phyloP scores from a whole-genome alignment of 225 moss, liverwort and hornwort species.

The Marchantia polymorpha region DNA sequence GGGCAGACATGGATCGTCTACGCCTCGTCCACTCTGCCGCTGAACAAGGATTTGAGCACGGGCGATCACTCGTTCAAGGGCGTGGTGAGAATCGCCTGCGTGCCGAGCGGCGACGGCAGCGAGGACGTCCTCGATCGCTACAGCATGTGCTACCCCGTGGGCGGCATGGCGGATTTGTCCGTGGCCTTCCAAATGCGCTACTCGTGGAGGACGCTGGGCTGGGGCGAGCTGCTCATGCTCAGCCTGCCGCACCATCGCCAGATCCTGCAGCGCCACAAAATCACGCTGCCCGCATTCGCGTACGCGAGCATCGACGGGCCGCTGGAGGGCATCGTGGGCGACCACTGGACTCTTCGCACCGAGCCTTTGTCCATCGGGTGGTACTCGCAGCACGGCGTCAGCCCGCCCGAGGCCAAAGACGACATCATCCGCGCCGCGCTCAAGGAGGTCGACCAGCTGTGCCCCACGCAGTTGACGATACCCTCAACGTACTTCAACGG shows the following conservation, averaged over 20 bases:
- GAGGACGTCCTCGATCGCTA: slow-evolving; percentile 69
- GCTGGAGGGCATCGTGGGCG: slow-evolving; percentile 72
- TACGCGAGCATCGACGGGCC: slow-evolving; percentile 72
- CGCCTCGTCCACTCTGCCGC: slow-evolving; percentile 52
- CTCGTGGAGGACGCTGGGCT: slow-evolving; percentile 63
- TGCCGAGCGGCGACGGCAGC: slow-evolving; percentile 44
- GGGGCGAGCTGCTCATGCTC: slow-evolving; percentile 85
- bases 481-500: slow-evolving; percentile 85
- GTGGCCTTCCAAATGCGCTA: slow-evolving; percentile 70
- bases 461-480: slow-evolving; percentile 29
- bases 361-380: slow-evolving; percentile 43
- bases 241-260: slow-evolving; percentile 73
- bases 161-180: slow-evolving; percentile 57
- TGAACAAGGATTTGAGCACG: slow-evolving; percentile 39
- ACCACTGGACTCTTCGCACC: slow-evolving; percentile 58
- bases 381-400: slow-evolving; percentile 60
- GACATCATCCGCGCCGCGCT: slow-evolving; percentile 61
- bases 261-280: slow-evolving; percentile 49
- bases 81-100: slow-evolving; percentile 60
- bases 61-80: slow-evolving; percentile 43
- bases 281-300: slow-evolving; percentile 29
- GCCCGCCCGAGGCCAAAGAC: slow-evolving; percentile 28
- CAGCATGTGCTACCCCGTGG: slow-evolving; percentile 64
- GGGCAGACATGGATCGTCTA: slow-evolving; percentile 86
- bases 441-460: slow-evolving; percentile 50